A percentile compares a stretch with the other conserved stretches of the same genome.
Conservation (phyloP, 1,284 basidiomycete genomes). For the Austropuccinia psidii region DNA sequence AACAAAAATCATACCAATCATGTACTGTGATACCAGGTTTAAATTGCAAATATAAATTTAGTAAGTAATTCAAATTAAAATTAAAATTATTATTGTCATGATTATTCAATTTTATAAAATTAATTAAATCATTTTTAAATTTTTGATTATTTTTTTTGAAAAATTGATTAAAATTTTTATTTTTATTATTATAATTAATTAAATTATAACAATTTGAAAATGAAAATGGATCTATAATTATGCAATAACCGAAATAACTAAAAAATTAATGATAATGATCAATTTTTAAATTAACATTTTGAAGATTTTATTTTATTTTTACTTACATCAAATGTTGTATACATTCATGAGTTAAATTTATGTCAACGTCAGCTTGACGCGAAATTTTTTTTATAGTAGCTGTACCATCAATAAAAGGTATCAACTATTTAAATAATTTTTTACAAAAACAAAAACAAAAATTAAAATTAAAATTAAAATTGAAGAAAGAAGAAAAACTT, state of each 20-base stretch:
- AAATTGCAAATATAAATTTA: slow-evolving; percentile 78
- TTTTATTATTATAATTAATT: background rate
- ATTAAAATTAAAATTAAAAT: background rate
- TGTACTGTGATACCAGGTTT: slow-evolving; percentile 72
- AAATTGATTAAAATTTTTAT: background rate
- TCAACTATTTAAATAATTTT: slow-evolving; percentile 56
- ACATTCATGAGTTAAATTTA: slow-evolving; percentile 72
- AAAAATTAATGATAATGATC: background rate
- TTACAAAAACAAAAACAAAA: background rate
- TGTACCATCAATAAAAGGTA: slow-evolving; percentile 74
- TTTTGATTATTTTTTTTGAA: background rate
- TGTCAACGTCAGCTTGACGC: slow-evolving; percentile 80
- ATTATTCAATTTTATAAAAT: background rate
- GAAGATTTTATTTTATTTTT: slow-evolving; percentile 90
- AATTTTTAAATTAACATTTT: slow-evolving; percentile 51
- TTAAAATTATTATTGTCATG: slow-evolving; percentile 8
- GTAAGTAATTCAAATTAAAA: slow-evolving; percentile 51
- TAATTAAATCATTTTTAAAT: slow-evolving; percentile 12
- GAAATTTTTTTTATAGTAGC: slow-evolving; percentile 88
- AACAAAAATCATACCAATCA: slow-evolving; percentile 58
- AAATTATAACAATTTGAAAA: slow-evolving; percentile 32
- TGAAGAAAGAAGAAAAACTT: slow-evolving; percentile 13
- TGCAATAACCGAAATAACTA: slow-evolving; percentile 31
- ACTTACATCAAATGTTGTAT: slow-evolving; percentile 83
- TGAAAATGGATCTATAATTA: slow-evolving; percentile 27